phyloP scores from a whole-genome alignment of 768 basidiomycete genomes.

The Pleurotus ostreatus region DNA sequence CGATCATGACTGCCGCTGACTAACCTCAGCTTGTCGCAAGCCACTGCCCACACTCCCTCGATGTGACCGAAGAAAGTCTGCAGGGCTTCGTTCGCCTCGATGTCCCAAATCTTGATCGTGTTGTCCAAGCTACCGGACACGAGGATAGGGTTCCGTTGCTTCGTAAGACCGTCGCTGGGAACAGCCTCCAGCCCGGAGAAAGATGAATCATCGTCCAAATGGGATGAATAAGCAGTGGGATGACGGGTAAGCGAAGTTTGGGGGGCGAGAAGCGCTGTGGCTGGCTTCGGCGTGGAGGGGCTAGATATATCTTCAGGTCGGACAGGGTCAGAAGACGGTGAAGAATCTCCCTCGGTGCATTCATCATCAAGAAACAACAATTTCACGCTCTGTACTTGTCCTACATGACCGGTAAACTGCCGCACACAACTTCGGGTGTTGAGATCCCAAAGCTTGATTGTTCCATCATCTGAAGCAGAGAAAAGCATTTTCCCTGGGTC shows the following conservation, averaged over 20 bases:
- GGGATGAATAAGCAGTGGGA: slow-evolving; percentile 4
- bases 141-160: slow-evolving; percentile 62
- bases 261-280: background rate
- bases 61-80: slow-evolving; percentile 95
- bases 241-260: background rate
- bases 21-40: slow-evolving; percentile 85
- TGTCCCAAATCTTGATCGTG: slow-evolving; percentile 94
- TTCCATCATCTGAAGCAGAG: slow-evolving; percentile 93
- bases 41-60: slow-evolving; percentile 97
- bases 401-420: slow-evolving; percentile 85
- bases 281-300: slow-evolving; percentile 6
- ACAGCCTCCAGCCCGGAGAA: background rate
- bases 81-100: slow-evolving; percentile 74
- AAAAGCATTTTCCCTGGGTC: slow-evolving; percentile 93
- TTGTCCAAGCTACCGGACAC: slow-evolving; percentile 92
- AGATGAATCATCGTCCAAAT: slow-evolving; percentile 1
- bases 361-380: slow-evolving; percentile 63
- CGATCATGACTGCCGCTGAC: slow-evolving; percentile 94
- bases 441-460: slow-evolving; percentile 94
- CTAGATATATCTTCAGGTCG: slow-evolving; percentile 11
- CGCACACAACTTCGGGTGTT: slow-evolving; percentile 74
- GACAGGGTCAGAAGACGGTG: slow-evolving; percentile 16
- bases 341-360: slow-evolving; percentile 29
- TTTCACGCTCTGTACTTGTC: slow-evolving; percentile 90
- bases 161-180: slow-evolving; percentile 3